A percentile compares a stretch with the other conserved stretches of the same genome.
Conservation (phyloP, 257 asterid species). For the Orobanche coerulescens region DNA sequence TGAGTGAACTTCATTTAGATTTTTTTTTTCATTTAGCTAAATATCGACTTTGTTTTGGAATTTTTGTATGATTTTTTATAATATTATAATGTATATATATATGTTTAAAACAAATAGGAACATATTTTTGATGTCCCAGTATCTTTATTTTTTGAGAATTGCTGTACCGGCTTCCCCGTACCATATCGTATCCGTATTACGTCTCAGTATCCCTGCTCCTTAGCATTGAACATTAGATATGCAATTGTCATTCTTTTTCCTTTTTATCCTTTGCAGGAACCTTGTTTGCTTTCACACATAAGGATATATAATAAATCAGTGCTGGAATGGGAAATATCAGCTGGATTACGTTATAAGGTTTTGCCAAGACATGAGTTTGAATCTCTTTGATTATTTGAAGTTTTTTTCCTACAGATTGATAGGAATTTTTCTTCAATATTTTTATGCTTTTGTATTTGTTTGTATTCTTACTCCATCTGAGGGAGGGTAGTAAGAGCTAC, state of each 20-base stretch:
- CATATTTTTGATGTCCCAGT: too few species aligned
- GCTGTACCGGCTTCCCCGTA: too few species aligned
- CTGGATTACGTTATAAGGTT: slow-evolving; percentile 94
- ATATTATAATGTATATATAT: too few species aligned
- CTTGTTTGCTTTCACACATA: slow-evolving; percentile 81
- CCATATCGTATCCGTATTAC: too few species aligned
- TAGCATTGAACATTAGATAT: too few species aligned
- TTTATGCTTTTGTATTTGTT: not conserved
- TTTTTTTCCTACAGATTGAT: slow-evolving; percentile 13
- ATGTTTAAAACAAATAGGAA: too few species aligned
- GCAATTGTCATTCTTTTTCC: slow-evolving; percentile 9
- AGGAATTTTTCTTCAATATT: not conserved
- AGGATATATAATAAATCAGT: slow-evolving; percentile 90
- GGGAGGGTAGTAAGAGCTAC: not conserved
- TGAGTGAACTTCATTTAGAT: too few species aligned
- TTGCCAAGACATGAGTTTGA: slow-evolving; percentile 25
- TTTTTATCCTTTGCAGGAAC: slow-evolving; percentile 48
- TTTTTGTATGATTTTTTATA: too few species aligned
- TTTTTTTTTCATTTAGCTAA: too few species aligned
- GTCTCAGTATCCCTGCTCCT: too few species aligned
- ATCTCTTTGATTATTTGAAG: slow-evolving; percentile 1
- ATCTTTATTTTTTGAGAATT: too few species aligned
- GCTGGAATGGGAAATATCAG: slow-evolving; percentile 97
- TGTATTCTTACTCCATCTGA: slow-evolving; percentile 1
- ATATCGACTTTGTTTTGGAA: too few species aligned